Conservation (phyloP, 306 rosid genomes). For the Quercus rubra region DNA sequence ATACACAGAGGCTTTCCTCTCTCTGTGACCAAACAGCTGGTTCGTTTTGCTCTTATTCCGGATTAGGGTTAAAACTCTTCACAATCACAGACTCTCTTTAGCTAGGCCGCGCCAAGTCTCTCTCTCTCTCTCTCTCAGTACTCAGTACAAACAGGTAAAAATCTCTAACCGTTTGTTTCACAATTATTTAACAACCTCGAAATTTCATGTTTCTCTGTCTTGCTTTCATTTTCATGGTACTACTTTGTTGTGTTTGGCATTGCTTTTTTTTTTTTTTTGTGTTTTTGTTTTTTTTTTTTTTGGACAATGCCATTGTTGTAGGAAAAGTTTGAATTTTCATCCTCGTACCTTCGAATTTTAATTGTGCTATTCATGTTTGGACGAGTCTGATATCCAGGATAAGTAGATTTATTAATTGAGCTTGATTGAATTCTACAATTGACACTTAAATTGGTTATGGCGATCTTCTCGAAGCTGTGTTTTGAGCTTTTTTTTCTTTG, state of each 20-base stretch:
- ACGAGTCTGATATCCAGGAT: no score
- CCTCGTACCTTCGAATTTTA: not conserved
- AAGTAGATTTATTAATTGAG: no score
- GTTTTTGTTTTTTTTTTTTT: not conserved
- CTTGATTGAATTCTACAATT: not conserved
- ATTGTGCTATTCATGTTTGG: no score
- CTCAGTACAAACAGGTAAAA: slow-evolving; percentile 24
- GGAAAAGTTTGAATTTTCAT: not conserved
- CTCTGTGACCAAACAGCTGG: slow-evolving; percentile 23
- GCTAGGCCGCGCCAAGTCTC: slow-evolving; percentile 36
- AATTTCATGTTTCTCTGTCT: not conserved
- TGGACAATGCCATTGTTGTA: slow-evolving; percentile 3
- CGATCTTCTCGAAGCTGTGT: not conserved
- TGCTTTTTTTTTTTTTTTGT: not conserved
- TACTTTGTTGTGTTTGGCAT: not conserved
- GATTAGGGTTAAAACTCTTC: slow-evolving; percentile 53
- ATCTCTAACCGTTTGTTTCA: slow-evolving; percentile 21
- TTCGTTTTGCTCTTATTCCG: slow-evolving; percentile 42
- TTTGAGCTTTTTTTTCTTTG: not conserved
- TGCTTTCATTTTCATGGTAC: not conserved
- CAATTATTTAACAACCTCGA: not conserved
- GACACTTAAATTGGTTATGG: not conserved
- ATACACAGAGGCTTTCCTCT: no score
- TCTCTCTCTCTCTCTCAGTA: no score
- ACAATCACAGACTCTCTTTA: slow-evolving; percentile 17